Conservation (phyloP, 371 early-diverging fungal genomes). For the Rhizopus microsporus region DNA sequence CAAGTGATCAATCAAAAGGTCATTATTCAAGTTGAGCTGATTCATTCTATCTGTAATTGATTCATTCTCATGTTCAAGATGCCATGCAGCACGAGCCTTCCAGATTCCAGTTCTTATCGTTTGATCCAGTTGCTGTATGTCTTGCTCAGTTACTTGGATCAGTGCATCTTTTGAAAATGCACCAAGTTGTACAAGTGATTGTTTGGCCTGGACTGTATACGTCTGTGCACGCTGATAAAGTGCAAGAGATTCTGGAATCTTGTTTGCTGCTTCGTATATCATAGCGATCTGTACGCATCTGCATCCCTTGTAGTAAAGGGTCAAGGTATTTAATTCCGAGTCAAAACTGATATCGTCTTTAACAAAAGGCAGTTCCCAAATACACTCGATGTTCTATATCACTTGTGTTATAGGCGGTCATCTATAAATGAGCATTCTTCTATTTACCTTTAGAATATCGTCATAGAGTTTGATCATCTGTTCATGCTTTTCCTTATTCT, state of each 20-base stretch:
- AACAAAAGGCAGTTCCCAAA: conserved; percentile 56
- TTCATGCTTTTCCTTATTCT: conserved; percentile 50
- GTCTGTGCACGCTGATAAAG: conserved; percentile 65
- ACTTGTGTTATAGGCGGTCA: background rate
- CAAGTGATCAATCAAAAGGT: conserved; percentile 49
- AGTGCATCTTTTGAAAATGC: conserved; percentile 35
- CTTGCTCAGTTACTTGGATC: conserved; percentile 42
- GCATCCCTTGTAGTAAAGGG: conserved; percentile 49
- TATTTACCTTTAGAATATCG: conserved; percentile 62
- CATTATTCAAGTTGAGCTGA: conserved; percentile 44
- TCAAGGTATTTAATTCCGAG: conserved; percentile 53
- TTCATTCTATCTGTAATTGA: conserved; percentile 43
- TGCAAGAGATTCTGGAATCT: conserved; percentile 59
- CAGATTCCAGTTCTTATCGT: conserved; percentile 53
- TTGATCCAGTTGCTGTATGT: conserved; percentile 49
- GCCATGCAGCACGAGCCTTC: conserved; percentile 63
- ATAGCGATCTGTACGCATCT: conserved; percentile 57
- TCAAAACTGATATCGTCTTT: conserved; percentile 53
- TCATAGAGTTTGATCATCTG: conserved; percentile 71
- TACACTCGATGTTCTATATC: conserved; percentile 52
- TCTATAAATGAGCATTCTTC: background rate
- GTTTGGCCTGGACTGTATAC: conserved; percentile 54
- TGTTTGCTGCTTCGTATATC: conserved; percentile 49
- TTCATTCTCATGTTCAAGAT: conserved; percentile 38
- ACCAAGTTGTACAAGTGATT: conserved; percentile 36